phyloP scores from a whole-genome alignment of 2,329 filamentous ascomycete genomes.

The Ascochyta viciae-villosae region DNA sequence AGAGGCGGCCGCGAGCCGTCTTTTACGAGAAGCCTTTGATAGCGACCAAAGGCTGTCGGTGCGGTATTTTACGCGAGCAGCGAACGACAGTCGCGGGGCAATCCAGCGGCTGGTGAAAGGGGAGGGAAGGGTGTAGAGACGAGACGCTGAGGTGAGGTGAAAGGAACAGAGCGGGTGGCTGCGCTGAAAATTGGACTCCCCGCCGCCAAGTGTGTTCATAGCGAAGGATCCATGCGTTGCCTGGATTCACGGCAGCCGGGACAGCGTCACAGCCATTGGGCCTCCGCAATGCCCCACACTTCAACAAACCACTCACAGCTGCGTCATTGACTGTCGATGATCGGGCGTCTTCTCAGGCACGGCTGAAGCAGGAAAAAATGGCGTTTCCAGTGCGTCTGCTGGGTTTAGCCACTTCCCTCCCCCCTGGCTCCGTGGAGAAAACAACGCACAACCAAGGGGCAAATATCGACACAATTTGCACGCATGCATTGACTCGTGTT shows the following conservation, averaged over 20 bases:
- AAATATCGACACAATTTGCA: background rate
- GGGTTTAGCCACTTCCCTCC: background rate
- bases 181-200: constrained; percentile 19
- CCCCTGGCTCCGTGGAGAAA: background rate
- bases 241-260: constrained; percentile 8
- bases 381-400: background rate
- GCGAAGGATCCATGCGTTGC: constrained; percentile 9
- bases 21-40: constrained; percentile 52
- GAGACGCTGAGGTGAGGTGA: constrained; percentile 14
- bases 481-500: background rate
- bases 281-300: constrained; percentile 11
- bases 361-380: background rate
- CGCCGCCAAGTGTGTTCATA: constrained; percentile 14
- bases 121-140: constrained; percentile 13
- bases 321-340: constrained; percentile 14
- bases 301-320: constrained; percentile 12
- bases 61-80: constrained; percentile 15
- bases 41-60: constrained; percentile 49
- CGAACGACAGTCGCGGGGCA: constrained; percentile 17
- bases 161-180: constrained; percentile 8
- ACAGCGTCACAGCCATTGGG: constrained; percentile 12
- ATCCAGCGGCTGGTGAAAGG: constrained; percentile 11
- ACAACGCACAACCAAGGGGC: constrained; percentile 4
- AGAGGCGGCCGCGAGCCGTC: constrained; percentile 54
- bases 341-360: constrained; percentile 1